Conservation (phyloP, 2,329 filamentous ascomycete genomes). For the Fusarium virguliforme region DNA sequence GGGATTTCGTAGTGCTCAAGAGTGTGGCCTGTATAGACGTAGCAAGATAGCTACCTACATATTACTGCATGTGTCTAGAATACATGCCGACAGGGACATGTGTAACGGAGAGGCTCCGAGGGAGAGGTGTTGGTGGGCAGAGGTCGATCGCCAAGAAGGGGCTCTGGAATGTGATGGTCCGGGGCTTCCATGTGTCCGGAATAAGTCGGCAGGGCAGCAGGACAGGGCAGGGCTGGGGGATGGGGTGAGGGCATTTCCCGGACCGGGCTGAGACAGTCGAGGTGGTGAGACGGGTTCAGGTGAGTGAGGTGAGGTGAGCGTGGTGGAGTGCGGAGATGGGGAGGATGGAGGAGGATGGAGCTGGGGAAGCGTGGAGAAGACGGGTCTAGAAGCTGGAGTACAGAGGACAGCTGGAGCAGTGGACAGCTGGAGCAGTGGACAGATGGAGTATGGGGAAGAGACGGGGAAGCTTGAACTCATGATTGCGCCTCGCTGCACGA, state of each 20-base stretch:
- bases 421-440: not conserved
- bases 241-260: constrained; percentile 14
- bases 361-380: constrained; percentile 30
- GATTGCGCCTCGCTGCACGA: constrained; percentile 12
- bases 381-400: not conserved
- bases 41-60: not conserved
- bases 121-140: constrained; percentile 3
- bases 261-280: constrained; percentile 26
- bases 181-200: constrained; percentile 10
- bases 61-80: constrained; percentile 7
- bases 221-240: not conserved
- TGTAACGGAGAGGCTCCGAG: constrained; percentile 27
- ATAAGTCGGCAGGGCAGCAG: constrained; percentile 10
- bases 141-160: constrained; percentile 14
- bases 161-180: not conserved
- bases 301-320: constrained; percentile 27
- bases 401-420: constrained; percentile 1
- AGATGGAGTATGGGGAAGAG: constrained; percentile 3
- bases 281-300: constrained; percentile 34
- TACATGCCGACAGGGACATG: constrained; percentile 20
- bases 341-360: not conserved
- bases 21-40: not conserved
- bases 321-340: constrained; percentile 34
- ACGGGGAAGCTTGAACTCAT: constrained; percentile 15
- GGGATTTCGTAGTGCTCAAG: constrained; percentile 28